A percentile compares a stretch with the other conserved stretches of the same genome.
These are phyloP conservation scores for Stemphylium lycopersici DNA, from an alignment of 2,329 filamentous ascomycete species.

Conservation along the genomic window DNA sequence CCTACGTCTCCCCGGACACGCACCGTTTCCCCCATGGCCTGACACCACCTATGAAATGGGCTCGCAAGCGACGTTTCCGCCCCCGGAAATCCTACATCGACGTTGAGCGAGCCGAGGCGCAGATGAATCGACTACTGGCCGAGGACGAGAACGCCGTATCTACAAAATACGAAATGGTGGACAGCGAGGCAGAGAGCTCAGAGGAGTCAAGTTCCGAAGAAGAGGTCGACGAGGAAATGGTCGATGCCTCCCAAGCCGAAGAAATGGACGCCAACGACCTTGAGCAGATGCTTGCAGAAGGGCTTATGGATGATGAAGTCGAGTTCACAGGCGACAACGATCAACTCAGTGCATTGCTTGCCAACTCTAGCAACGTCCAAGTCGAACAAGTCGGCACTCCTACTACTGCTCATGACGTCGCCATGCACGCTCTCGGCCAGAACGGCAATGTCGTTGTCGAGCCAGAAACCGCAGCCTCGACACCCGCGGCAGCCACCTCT, in stretches of 20 bases:
- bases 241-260: slow-evolving; percentile 44
- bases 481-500: slow-evolving; percentile 42
- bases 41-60: slow-evolving; percentile 87
- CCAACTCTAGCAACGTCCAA: slow-evolving; percentile 34
- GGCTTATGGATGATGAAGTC: slow-evolving; percentile 46
- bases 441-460: slow-evolving; percentile 35
- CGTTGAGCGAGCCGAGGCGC: slow-evolving; percentile 82
- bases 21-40: slow-evolving; percentile 83
- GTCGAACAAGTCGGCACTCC: slow-evolving; percentile 42
- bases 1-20: slow-evolving; percentile 70
- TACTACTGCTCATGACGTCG: slow-evolving; percentile 45
- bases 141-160: slow-evolving; percentile 69
- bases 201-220: slow-evolving; percentile 47
- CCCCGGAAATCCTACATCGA: slow-evolving; percentile 82
- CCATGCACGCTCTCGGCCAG: slow-evolving; percentile 46
- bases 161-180: slow-evolving; percentile 62
- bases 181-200: slow-evolving; percentile 53
- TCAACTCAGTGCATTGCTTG: slow-evolving; percentile 41
- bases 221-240: slow-evolving; percentile 49
- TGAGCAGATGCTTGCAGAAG: slow-evolving; percentile 38
- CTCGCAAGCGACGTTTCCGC: slow-evolving; percentile 79
- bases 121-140: slow-evolving; percentile 74
- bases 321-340: slow-evolving; percentile 38
- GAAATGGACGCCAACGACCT: slow-evolving; percentile 52
- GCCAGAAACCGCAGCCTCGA: slow-evolving; percentile 40